These are phyloP conservation scores for Stipa capillata DNA, from an alignment of 176 grass and related monocot genomes.

Conservation along the genomic window DNA sequence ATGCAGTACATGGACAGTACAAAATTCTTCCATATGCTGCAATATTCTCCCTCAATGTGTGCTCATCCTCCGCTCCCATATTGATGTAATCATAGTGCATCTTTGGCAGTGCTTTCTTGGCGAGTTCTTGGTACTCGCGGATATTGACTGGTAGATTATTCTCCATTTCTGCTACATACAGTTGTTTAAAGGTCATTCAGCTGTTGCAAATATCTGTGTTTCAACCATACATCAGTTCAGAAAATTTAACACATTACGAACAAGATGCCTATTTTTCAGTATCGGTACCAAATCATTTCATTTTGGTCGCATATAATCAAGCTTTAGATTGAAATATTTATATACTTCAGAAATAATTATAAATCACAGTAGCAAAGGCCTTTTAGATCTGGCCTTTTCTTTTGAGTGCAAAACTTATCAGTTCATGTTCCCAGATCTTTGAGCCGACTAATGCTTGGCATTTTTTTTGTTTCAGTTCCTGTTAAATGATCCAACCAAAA, in stretches of 20 bases:
- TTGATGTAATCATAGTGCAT: constrained; percentile 83
- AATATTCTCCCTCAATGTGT: constrained; percentile 77
- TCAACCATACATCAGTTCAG: not conserved
- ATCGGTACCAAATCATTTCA: not conserved
- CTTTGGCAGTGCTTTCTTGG: constrained; percentile 66
- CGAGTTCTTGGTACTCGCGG: constrained; percentile 62
- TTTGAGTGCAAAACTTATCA: not conserved
- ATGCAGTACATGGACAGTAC: constrained; percentile 15
- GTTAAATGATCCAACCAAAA: too few relatives aligned
- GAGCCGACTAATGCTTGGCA: too few relatives aligned
- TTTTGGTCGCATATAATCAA: not conserved
- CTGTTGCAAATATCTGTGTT: not conserved
- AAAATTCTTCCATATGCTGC: constrained; percentile 73
- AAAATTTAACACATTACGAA: not conserved
- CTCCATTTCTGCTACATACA: constrained; percentile 47
- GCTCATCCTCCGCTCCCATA: constrained; percentile 73
- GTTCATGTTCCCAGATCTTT: not conserved
- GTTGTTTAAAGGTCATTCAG: not conserved
- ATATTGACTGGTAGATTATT: constrained; percentile 60
- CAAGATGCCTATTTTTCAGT: not conserved
- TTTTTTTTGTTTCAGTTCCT: too few relatives aligned
- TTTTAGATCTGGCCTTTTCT: not conserved
- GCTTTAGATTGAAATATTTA: not conserved
- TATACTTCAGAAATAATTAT: not conserved
- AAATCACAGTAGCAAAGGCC: not conserved